Evolutionary conservation across 2,329 filamentous ascomycete species (phyloP), one percentile per base, ranked within the genome.

Genomic region (Botrytis fabae): DNA sequence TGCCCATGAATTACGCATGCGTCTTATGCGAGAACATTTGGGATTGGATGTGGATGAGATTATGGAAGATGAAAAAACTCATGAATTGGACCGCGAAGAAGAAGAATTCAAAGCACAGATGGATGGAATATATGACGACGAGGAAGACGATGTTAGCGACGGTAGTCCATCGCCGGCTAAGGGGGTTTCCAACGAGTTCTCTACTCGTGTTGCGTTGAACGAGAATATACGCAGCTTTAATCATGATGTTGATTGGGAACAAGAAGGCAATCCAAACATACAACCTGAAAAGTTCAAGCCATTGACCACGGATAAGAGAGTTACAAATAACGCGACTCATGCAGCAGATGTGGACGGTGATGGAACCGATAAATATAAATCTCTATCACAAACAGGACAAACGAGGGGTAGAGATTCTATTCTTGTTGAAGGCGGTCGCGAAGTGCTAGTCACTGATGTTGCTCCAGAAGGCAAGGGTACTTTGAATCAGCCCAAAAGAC

Each of bases 21-120:
- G 96, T 40, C 86, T 98, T 66, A 98, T 98, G 96, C 89, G 95
- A 75, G 96, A 99, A 82, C 96, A 99, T 84, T 86, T 99, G 44
- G 96, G 96, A n/a, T 85, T 98, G 57, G 95, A 98, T 80, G 94
- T 97, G 6, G 96, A 99, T 81, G 93, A 93, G 79, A 91, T 98
- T 74, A 89, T 93, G 79, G 93, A 96, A 79, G 90, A 95, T 75
- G 91, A 94, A 77, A 87, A 91, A 69, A 87, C 89, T 77, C 88
- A 89, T 42, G 91, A 94, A 78, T 82, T 89, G 66, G 90, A 92
- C 77, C 84, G 86, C 22, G 86, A 84, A 74, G 78, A 80, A 62
- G 81, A 86, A 69, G 82, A 84, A 42, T 90, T 87, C 76, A 86
- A 88, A 78, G 82, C 84, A 6, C 87, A 90, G 69, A 91, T 91